Evolutionary conservation across 768 basidiomycete species (phyloP).

Genomic region (Auriscalpium microsporum): DNA sequence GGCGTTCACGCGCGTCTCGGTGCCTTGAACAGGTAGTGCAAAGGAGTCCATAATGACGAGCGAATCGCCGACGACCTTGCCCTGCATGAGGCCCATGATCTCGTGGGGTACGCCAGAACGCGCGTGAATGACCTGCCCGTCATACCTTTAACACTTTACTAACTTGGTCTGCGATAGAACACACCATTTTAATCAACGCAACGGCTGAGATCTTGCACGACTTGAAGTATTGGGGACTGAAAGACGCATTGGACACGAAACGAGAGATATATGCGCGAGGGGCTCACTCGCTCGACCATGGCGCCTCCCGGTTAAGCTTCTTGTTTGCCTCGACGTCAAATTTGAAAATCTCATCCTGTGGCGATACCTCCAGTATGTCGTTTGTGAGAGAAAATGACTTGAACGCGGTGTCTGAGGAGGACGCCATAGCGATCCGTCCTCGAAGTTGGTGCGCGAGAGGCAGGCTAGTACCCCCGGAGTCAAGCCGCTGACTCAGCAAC

Average conservation of each 20-base stretch:
- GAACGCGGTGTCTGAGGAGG: constrained; percentile 50
- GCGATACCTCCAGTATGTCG: constrained; percentile 58
- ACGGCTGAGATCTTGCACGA: constrained; percentile 93
- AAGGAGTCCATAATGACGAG: constrained; percentile 93
- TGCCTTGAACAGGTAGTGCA: constrained; percentile 94
- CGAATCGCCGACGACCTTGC: constrained; percentile 75
- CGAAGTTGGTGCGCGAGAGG: not conserved
- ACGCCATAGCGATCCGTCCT: constrained; percentile 7
- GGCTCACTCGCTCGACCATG: constrained; percentile 83
- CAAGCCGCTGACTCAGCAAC: too few species aligned
- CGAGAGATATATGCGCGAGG: constrained; percentile 1
- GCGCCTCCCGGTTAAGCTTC: constrained; percentile 56
- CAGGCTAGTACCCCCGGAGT: too few species aligned
- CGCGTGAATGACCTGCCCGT: constrained; percentile 87
- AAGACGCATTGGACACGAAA: not conserved
- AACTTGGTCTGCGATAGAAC: not conserved
- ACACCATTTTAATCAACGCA: constrained; percentile 90
- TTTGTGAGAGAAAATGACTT: constrained; percentile 69
- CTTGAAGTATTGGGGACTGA: constrained; percentile 74
- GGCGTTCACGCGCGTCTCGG: constrained; percentile 96
- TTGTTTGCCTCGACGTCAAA: constrained; percentile 65
- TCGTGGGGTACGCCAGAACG: constrained; percentile 96
- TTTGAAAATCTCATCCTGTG: constrained; percentile 73
- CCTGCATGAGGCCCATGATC: constrained; percentile 99
- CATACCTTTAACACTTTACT: too few species aligned